Base-by-base conservation (phyloP, 345 rosid genomes). In the Syzygium aromaticum region DNA sequence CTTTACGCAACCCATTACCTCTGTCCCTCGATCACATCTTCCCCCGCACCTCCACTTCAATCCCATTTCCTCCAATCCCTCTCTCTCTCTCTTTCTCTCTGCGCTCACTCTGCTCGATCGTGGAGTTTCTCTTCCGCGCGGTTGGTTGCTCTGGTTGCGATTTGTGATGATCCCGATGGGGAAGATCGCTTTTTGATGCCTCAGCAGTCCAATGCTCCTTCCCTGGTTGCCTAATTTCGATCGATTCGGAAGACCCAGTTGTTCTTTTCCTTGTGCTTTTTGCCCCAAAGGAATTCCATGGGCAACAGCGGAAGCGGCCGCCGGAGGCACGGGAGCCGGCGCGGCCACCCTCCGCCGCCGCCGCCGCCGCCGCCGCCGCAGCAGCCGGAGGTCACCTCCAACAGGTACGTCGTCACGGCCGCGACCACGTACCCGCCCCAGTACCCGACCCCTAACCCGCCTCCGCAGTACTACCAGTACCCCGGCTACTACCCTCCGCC, bases 341-440 rank as follows among this genome's bases (percentile, higher is more conserved):
- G 94, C 28, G 87, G 86, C 85, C 92, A 89, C 85, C 93, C 93
- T 0, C 89, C 92, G 27, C 93, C 93, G 6, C 93, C 94, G 1
- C 93, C 95, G 13, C 93, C 95, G 7, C 89, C 92, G 6, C 92
- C 94, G 43, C 94, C 96, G 3, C 93, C 93, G 85, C 93, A 94
- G 85, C 86, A 33, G 51, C 64, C n/a, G 43, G 99, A 95, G 87
- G 92, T 92, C 90, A 77, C 94, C n/a, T 87, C 97, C 63, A 97
- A 92, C 87, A 95, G 94, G 19, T 92, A 93, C 88, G 96, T 96
- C 11, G 94, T 96, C 89, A 95, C 99, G 2, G 98, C 99, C 5
- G 99, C 97, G 49, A 95, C 98, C 28, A 98, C 99, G 12, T 96
- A 93, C 87, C 98, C 98, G 5, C 73, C 93, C 27, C 98, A 93